phyloP scores from a whole-genome alignment of 192 early-diverging fungal species.

The Fimicolochytrium jonesii region DNA sequence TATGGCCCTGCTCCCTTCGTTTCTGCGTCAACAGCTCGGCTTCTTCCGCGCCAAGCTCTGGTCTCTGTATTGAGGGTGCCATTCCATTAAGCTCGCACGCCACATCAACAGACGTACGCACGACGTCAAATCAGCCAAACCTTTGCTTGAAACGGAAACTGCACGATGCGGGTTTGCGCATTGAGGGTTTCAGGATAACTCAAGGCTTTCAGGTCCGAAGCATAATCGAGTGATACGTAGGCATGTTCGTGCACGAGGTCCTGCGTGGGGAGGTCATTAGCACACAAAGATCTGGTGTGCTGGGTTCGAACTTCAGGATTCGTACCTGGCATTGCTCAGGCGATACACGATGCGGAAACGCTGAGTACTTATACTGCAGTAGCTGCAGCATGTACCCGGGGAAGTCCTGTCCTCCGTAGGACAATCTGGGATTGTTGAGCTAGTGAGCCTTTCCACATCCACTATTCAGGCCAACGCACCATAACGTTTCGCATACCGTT shows the following conservation, averaged over 20 bases:
- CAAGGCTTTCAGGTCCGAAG: slow-evolving; percentile 60
- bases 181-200: slow-evolving; percentile 53
- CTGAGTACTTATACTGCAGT: slow-evolving; percentile 86
- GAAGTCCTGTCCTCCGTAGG: slow-evolving; percentile 71
- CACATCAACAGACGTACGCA: too few relatives aligned
- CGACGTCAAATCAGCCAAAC: not conserved
- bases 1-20: slow-evolving; percentile 40
- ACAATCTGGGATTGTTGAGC: slow-evolving; percentile 56
- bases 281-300: not conserved
- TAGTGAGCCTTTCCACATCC: not conserved
- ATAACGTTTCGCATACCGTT: slow-evolving; percentile 52
- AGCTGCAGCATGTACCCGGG: slow-evolving; percentile 81
- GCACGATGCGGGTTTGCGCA: slow-evolving; percentile 65
- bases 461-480: not conserved
- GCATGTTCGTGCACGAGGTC: slow-evolving; percentile 65
- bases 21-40: slow-evolving; percentile 12
- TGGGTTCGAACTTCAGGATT: not conserved
- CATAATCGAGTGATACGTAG: slow-evolving; percentile 74
- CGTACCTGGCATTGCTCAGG: slow-evolving; percentile 65
- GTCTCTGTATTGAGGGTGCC: too few relatives aligned
- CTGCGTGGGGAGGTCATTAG: slow-evolving; percentile 32
- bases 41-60: too few relatives aligned
- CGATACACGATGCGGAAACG: slow-evolving; percentile 80
- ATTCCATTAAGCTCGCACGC: too few relatives aligned
- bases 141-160: slow-evolving; percentile 62